Evolutionary conservation across 1,139 yeast genomes (phyloP).

Genomic region (Magnusiomyces tetraspermus): DNA sequence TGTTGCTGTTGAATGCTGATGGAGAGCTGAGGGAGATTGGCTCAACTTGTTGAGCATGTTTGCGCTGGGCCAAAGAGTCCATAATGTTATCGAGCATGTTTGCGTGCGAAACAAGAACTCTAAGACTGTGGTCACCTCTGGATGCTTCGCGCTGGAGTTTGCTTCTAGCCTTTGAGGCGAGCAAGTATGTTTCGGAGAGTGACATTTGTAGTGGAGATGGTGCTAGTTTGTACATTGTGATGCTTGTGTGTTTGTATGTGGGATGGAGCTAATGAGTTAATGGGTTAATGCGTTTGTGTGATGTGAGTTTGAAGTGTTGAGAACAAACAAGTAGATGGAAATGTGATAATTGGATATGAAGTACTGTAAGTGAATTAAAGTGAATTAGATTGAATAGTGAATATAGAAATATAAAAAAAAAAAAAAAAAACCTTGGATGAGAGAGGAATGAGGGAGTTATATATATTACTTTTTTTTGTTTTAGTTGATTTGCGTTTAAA

Average conservation of each 20-base stretch:
- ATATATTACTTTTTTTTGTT: neutral
- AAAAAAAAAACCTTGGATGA: neutral
- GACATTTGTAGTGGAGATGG: constrained; percentile 24
- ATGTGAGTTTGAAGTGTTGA: too few species aligned
- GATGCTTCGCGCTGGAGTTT: constrained; percentile 62
- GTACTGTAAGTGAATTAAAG: too few species aligned
- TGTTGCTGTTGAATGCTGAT: too few species aligned
- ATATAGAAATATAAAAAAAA: neutral
- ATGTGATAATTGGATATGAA: too few species aligned
- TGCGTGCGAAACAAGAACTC: constrained; percentile 64
- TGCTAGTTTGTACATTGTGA: constrained; percentile 1
- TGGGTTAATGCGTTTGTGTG: too few species aligned
- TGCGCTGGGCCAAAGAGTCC: constrained; percentile 34
- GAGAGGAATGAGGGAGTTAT: neutral
- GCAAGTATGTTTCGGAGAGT: constrained; percentile 49
- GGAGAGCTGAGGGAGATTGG: too few species aligned
- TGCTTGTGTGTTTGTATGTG: neutral
- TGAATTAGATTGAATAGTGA: too few species aligned
- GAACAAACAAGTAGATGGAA: too few species aligned
- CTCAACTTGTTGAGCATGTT: constrained; percentile 11
- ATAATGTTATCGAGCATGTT: constrained; percentile 62
- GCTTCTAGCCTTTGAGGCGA: constrained; percentile 60
- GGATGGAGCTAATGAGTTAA: too few species aligned
- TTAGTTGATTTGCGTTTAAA: neutral
- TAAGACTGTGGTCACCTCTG: constrained; percentile 49